A percentile compares a stretch with the other conserved stretches of the same genome.
These are phyloP conservation scores for Suhomyces coccinellae DNA, from an alignment of 1,139 yeast genomes.

Conservation along the genomic window DNA sequence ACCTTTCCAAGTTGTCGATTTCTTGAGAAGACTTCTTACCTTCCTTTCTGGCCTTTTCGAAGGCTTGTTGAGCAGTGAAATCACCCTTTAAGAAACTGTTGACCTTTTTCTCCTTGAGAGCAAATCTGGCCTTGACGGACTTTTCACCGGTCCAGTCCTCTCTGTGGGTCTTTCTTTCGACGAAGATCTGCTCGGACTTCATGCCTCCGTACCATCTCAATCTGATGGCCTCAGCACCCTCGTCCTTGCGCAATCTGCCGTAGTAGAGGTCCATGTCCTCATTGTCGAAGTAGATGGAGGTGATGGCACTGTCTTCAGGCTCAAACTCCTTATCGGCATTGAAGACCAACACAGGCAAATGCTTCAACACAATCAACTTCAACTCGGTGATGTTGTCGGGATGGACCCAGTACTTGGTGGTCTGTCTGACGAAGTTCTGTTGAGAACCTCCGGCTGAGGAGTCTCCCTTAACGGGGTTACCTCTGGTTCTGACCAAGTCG, in stretches of 20 bases:
- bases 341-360: slow-evolving; percentile 93
- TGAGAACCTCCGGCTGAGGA: slow-evolving; percentile 96
- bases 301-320: slow-evolving; percentile 90
- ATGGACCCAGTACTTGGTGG: slow-evolving; percentile 98
- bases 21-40: slow-evolving; percentile 86
- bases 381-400: slow-evolving; percentile 98
- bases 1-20: slow-evolving; percentile 85
- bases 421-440: slow-evolving; percentile 96
- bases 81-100: slow-evolving; percentile 81
- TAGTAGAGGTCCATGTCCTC: slow-evolving; percentile 84
- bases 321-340: slow-evolving; percentile 95
- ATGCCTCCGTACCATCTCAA: slow-evolving; percentile 99
- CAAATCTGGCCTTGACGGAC: slow-evolving; percentile 94
- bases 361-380: slow-evolving; percentile 87
- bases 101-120: slow-evolving; percentile 86
- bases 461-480: slow-evolving; percentile 92
- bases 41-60: slow-evolving; percentile 88
- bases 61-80: slow-evolving; percentile 84
- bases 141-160: slow-evolving; percentile 99
- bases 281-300: slow-evolving; percentile 94
- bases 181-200: slow-evolving; percentile 88
- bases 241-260: slow-evolving; percentile 93
- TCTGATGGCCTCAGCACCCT: slow-evolving; percentile 98
- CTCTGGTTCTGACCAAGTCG: slow-evolving; percentile 91
- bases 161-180: slow-evolving; percentile 95